A percentile compares a stretch with the other conserved stretches of the same genome.
Conservation (phyloP, 495 filamentous ascomycete species). For the Podospora sp. region DNA sequence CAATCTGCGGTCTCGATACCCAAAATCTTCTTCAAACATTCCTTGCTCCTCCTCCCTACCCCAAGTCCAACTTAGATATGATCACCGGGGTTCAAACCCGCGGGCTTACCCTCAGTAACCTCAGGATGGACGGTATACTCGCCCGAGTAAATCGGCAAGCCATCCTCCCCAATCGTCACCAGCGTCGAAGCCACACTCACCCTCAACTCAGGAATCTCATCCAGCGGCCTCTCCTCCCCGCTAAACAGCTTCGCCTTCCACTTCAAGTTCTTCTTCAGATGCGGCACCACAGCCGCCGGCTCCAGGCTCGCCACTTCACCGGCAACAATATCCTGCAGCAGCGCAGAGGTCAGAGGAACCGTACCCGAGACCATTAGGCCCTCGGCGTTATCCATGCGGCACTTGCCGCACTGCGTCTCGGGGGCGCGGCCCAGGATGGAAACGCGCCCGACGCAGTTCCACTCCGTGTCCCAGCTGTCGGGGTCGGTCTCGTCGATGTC, state of each 20-base stretch:
- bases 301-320: constrained; percentile 32
- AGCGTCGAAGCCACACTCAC: constrained; percentile 42
- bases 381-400: constrained; percentile 31
- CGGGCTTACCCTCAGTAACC: constrained; percentile 41
- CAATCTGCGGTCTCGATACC: constrained; percentile 28
- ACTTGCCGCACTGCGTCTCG: constrained; percentile 40
- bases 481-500: constrained; percentile 31
- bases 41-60: background rate
- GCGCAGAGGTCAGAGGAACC: constrained; percentile 45
- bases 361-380: constrained; percentile 43
- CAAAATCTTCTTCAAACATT: constrained; percentile 10
- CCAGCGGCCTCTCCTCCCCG: constrained; percentile 35
- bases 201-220: constrained; percentile 37
- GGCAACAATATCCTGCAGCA: constrained; percentile 41
- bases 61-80: constrained; percentile 66
- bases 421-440: constrained; percentile 40
- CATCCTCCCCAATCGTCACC: constrained; percentile 38
- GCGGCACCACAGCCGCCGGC: constrained; percentile 41
- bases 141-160: constrained; percentile 38
- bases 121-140: constrained; percentile 39
- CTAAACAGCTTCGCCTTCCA: constrained; percentile 42
- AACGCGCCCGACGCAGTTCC: constrained; percentile 45
- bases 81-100: constrained; percentile 74
- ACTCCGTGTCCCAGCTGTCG: constrained; percentile 35
- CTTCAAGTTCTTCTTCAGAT: constrained; percentile 36